phyloP scores from a whole-genome alignment of 1,139 yeast genomes.

The Yamadazyma triangularis region DNA sequence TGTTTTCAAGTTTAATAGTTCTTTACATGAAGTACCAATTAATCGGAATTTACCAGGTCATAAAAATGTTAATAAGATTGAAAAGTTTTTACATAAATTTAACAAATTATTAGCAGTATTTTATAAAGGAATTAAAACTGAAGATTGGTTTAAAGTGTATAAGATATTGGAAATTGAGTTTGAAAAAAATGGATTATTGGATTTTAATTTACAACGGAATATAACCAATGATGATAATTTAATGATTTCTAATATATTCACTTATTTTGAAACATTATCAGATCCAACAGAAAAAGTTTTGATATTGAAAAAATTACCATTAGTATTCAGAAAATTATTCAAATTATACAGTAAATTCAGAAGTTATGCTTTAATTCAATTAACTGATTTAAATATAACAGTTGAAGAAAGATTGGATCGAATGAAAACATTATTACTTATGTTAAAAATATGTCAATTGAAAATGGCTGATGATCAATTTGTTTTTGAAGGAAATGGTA shows the following conservation, averaged over 20 bases:
- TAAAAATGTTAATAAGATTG: constrained; percentile 43
- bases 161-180: constrained; percentile 69
- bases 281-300: constrained; percentile 42
- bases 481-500: constrained; percentile 39
- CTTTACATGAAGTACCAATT: constrained; percentile 45
- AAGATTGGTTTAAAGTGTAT: constrained; percentile 78
- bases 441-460: constrained; percentile 61
- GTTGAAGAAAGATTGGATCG: constrained; percentile 61
- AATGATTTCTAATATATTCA: constrained; percentile 63
- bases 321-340: constrained; percentile 63
- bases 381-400: constrained; percentile 55
- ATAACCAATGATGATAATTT: constrained; percentile 51
- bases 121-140: constrained; percentile 55
- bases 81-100: constrained; percentile 56
- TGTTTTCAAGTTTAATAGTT: constrained; percentile 38
- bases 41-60: constrained; percentile 46
- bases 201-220: constrained; percentile 44
- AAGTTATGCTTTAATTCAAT: constrained; percentile 54
- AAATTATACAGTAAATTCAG: constrained; percentile 66
- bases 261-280: constrained; percentile 60
- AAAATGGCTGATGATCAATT: constrained; percentile 69
- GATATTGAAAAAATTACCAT: constrained; percentile 55
- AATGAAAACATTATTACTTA: constrained; percentile 66
- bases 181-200: constrained; percentile 52
- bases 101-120: constrained; percentile 61